Evolutionary conservation across 805 yeast species (phyloP).

Genomic region (Metschnikowia koreensis): DNA sequence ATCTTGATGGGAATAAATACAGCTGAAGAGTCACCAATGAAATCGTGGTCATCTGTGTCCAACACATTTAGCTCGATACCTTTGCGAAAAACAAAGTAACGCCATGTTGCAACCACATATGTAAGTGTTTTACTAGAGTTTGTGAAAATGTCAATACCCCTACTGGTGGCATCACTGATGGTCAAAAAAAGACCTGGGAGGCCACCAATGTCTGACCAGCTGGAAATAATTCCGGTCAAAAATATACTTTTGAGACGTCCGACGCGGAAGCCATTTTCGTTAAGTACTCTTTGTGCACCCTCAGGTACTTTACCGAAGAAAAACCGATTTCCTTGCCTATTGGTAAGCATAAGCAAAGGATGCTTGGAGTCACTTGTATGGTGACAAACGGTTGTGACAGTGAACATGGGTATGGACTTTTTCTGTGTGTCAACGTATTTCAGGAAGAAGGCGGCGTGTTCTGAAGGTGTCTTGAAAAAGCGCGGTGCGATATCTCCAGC

Average conservation of each 20-base stretch:
- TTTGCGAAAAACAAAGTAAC: slow-evolving; percentile 79
- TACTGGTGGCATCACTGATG: slow-evolving; percentile 71
- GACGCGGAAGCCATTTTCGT: slow-evolving; percentile 56
- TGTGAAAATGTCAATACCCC: slow-evolving; percentile 52
- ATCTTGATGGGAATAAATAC: slow-evolving; percentile 39
- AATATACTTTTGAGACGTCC: slow-evolving; percentile 64
- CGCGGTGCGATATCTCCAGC: slow-evolving; percentile 11
- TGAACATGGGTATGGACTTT: slow-evolving; percentile 37
- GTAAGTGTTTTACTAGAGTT: slow-evolving; percentile 31
- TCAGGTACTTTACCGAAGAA: slow-evolving; percentile 81
- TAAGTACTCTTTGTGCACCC: slow-evolving; percentile 77
- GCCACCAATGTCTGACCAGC: slow-evolving; percentile 86
- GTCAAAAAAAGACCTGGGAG: slow-evolving; percentile 87
- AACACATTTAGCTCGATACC: slow-evolving; percentile 52
- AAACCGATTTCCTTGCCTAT: slow-evolving; percentile 52
- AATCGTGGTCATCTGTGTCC: slow-evolving; percentile 28
- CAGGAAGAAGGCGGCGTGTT: slow-evolving; percentile 8
- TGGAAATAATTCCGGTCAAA: slow-evolving; percentile 65
- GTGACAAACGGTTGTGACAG: slow-evolving; percentile 53
- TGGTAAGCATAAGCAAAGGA: slow-evolving; percentile 54
- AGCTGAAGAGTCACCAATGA: slow-evolving; percentile 37
- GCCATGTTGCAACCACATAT: slow-evolving; percentile 75
- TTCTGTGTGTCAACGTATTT: slow-evolving; percentile 5
- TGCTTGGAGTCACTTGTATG: slow-evolving; percentile 52
- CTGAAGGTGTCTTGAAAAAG: slow-evolving; percentile 11